Base-by-base conservation (phyloP, 1,139 yeast genomes). In the Hanseniaspora gamundiae region DNA sequence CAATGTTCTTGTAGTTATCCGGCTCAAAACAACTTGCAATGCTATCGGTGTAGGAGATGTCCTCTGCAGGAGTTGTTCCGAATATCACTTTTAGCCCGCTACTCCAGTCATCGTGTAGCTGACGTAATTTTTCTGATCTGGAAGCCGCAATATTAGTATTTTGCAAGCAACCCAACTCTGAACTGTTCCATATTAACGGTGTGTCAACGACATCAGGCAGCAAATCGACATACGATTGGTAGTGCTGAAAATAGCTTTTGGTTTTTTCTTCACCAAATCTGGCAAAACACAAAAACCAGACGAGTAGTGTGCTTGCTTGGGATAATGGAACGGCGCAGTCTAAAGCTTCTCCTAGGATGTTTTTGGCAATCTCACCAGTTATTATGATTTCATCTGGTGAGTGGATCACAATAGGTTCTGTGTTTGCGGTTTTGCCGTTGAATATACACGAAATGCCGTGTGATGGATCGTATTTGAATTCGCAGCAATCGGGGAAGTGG, bases 121-220 rank as follows among this genome's bases (percentile, higher is more conserved):
- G 47, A 31, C 53, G 60, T 52, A 73, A 47, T 42, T 57, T 55
- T 3, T 54, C 53, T 24, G 48, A 51, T 4, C 69, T 51, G 5
- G 74, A 67, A 10, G 58, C 59, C 9, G 58, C 59, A 2, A 76
- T 59, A 54, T 80, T 80, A 0, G 94, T 80, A 0, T 86, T 87
- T 31, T 67, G 62, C 9, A 86, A 61, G 44, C 69, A 61, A 5
- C 60, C 56, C 49, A 73, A 66, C 43, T 81, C 86, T 8, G 58
- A 59, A 0, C 73, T 66, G 27, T 65, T 66, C 85, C 88, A 85
- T 43, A 73, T 69, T 41, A 77, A 70, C 2, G 94, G 94, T 2
- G 81, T 68, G 40, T 74, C 72, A 17, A 77, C 69, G 8, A 67
- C 65, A 2, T 54, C 53, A 4, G 95, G 95, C 28, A 86, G 66